A percentile compares a stretch with the other conserved stretches of the same genome.
Evolutionary conservation across 352 stramenopile species (phyloP).

Genomic region (Blastocystis sp.): DNA sequence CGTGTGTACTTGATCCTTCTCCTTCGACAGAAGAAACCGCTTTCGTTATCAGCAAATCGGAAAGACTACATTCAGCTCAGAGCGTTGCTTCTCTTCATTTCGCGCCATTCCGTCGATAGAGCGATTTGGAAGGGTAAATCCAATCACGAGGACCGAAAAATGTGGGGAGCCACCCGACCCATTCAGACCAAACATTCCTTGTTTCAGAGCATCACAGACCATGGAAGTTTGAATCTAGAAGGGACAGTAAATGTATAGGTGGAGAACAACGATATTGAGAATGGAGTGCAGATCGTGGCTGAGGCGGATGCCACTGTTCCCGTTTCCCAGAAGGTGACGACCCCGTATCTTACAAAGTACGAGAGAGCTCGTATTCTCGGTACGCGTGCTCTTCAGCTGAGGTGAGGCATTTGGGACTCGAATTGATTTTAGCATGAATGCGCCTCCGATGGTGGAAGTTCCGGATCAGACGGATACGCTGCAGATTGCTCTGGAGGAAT

Average conservation of each 20-base stretch:
- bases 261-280: conserved; percentile 57
- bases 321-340: conserved; percentile 82
- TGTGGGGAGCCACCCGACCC: no score
- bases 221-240: conserved; percentile 30
- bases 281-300: conserved; percentile 59
- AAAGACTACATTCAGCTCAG: conserved; percentile 45
- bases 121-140: not conserved
- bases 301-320: conserved; percentile 8
- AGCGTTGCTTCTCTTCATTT: conserved; percentile 64
- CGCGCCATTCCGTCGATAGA: conserved; percentile 8
- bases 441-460: conserved; percentile 88
- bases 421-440: conserved; percentile 82
- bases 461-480: conserved; percentile 97
- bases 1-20: conserved; percentile 46
- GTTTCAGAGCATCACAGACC: not conserved
- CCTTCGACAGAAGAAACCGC: conserved; percentile 52
- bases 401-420: conserved; percentile 71
- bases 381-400: conserved; percentile 96
- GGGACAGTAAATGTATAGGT: not conserved
- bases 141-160: no score
- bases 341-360: conserved; percentile 99
- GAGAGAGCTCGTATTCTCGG: conserved; percentile 93
- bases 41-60: not conserved
- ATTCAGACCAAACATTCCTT: not conserved
- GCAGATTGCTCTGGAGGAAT: conserved; percentile 98